Base-by-base conservation (phyloP, 768 basidiomycete species). In the Russula sp. region DNA sequence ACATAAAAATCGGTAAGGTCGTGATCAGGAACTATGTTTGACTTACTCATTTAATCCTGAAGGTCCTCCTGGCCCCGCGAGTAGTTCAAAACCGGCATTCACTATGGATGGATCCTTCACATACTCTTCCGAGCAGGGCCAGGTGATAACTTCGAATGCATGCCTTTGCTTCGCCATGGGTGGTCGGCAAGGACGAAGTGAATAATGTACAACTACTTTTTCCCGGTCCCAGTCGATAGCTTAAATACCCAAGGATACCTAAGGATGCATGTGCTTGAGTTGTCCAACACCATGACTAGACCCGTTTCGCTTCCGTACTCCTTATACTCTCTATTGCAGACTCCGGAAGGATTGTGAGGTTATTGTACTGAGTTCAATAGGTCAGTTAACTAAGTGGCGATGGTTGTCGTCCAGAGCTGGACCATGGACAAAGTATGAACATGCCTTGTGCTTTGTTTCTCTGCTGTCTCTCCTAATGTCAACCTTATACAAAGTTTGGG, bases 121-220 rank as follows among this genome's bases (percentile, higher is more conserved):
- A 18, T 57, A 61, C 29, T 52, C 56, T 29, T 62, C 61, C 29
- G 61, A 53, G 38, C 56, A 52, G 9, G 56, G 56, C 61, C 61
- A 62, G 38, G 42, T 38, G 20, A 11, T 32, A 13, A 63, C 9
- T 18, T 63, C 56, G 50, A 58, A 63, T 10, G 50, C 51, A 16
- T 38, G 34, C 35, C n/a, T 58, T 50, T 48, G 52, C 16, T 36
- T 49, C n/a, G 14, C 22, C 53, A 54, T 54, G 20, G 9, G 4
- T 18, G 2, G 25, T 46, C 18, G n/a, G 14, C 13, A 11, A 11
- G 7, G 47, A 20, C 10, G 16, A n/a, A 11, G 46, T 41, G 29
- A 48, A 29, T 29, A 29, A 3, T 29, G 25, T 3, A 29, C 25
- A 29, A 29, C 25, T 29, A 29, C 25, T 3, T 3, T 29, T 29